A percentile compares a stretch with the other conserved stretches of the same genome.
Evolutionary conservation across 768 basidiomycete species (phyloP).

Genomic region (Amanita pallidorosea): DNA sequence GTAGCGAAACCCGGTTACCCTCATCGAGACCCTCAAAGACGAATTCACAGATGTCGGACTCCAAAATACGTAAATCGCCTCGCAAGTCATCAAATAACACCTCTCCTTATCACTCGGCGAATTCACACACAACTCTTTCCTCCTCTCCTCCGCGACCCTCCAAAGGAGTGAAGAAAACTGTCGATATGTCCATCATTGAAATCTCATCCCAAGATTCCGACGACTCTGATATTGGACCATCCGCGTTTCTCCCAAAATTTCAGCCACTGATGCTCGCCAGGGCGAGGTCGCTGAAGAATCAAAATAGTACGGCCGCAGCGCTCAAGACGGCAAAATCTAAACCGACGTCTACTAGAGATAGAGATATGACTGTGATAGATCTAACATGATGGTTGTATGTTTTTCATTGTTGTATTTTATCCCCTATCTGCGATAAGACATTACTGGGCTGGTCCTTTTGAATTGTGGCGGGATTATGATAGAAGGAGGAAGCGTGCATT

Average conservation of each 20-base stretch:
- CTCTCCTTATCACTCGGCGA: background rate
- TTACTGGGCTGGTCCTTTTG: no score
- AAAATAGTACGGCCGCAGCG: background rate
- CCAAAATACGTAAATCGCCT: background rate
- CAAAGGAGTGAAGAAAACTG: background rate
- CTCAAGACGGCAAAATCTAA: background rate
- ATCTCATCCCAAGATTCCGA: conserved; percentile 4
- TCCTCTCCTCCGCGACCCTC: background rate
- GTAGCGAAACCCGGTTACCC: background rate
- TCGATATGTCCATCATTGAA: conserved; percentile 1
- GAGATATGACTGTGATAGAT: background rate
- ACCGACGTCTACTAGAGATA: background rate
- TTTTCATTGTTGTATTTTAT: no score
- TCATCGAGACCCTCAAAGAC: background rate
- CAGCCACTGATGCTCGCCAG: conserved; percentile 1
- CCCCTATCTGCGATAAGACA: no score
- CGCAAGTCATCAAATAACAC: background rate
- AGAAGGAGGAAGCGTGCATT: no score
- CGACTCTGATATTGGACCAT: background rate
- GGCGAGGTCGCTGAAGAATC: background rate
- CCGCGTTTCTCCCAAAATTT: background rate
- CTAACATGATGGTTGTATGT: background rate
- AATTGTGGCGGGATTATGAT: no score
- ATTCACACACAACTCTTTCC: background rate
- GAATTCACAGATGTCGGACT: background rate